phyloP scores from a whole-genome alignment of 805 yeast species.

The Yarrowia sp. region DNA sequence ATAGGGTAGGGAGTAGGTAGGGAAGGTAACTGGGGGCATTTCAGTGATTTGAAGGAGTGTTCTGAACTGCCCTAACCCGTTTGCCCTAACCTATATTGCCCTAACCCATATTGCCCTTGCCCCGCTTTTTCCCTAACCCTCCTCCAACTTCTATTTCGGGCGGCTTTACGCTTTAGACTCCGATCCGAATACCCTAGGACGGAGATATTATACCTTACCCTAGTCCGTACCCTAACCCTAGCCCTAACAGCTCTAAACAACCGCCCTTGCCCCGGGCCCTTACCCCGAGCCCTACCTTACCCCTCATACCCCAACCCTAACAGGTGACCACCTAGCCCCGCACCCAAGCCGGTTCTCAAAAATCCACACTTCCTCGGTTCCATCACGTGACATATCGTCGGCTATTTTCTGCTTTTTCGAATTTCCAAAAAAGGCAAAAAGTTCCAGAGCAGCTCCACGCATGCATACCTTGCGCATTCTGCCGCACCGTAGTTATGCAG shows the following conservation, averaged over 20 bases:
- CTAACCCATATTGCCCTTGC: not conserved
- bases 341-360: not conserved
- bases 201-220: constrained; percentile 10
- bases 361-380: too few relatives aligned
- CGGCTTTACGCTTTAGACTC: constrained; percentile 7
- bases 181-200: constrained; percentile 19
- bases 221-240: not conserved
- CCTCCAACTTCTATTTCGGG: not conserved
- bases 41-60: too few relatives aligned
- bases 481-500: constrained; percentile 1
- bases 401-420: not conserved
- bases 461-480: not conserved
- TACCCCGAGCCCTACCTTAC: not conserved
- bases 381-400: not conserved
- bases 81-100: too few relatives aligned
- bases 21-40: too few relatives aligned
- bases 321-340: not conserved
- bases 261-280: too few relatives aligned
- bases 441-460: constrained; percentile 11
- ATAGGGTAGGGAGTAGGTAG: too few relatives aligned
- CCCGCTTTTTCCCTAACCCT: not conserved
- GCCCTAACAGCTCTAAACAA: too few relatives aligned
- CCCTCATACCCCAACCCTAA: not conserved
- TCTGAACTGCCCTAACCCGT: too few relatives aligned
- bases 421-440: constrained; percentile 20